Evolutionary conservation across 2,329 filamentous ascomycete species (phyloP).

Genomic region (Trichoderma atrobrunneum): DNA sequence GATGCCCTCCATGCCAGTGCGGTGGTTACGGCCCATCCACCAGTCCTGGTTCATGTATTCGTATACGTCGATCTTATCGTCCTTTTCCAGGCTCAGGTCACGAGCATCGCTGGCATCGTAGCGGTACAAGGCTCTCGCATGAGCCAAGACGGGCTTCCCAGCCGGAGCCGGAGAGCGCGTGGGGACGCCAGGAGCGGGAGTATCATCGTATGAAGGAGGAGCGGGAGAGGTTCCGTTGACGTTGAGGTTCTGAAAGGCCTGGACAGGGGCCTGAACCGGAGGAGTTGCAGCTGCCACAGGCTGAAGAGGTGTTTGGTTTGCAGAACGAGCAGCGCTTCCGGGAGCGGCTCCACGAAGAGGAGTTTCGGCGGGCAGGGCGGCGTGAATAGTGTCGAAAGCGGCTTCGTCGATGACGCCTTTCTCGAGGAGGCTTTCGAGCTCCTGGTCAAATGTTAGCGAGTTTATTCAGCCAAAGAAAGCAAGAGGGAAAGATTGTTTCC

Average conservation of each 20-base stretch:
- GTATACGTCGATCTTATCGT: constrained; percentile 75
- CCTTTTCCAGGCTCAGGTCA: constrained; percentile 75
- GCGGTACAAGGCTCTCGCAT: constrained; percentile 78
- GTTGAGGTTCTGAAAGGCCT: constrained; percentile 44
- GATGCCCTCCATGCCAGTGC: constrained; percentile 83
- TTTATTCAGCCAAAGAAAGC: not conserved
- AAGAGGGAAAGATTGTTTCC: not conserved
- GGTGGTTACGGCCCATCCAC: constrained; percentile 87
- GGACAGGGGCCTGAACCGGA: constrained; percentile 37
- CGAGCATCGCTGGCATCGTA: constrained; percentile 78
- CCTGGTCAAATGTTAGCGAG: constrained; percentile 49
- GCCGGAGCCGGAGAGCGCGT: constrained; percentile 31
- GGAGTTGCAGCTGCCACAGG: constrained; percentile 28
- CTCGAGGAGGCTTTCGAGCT: constrained; percentile 86
- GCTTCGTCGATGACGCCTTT: constrained; percentile 72
- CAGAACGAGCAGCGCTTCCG: constrained; percentile 28
- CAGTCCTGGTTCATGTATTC: constrained; percentile 97
- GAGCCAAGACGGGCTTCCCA: constrained; percentile 60
- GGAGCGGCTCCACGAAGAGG: constrained; percentile 42
- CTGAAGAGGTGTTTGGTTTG: constrained; percentile 33
- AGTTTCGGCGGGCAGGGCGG: constrained; percentile 70
- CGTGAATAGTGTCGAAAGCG: constrained; percentile 71
- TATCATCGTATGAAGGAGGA: constrained; percentile 53
- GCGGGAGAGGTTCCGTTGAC: constrained; percentile 36
- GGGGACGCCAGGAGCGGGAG: constrained; percentile 42